phyloP scores from a whole-genome alignment of 768 basidiomycete genomes.

The Russula lepida region DNA sequence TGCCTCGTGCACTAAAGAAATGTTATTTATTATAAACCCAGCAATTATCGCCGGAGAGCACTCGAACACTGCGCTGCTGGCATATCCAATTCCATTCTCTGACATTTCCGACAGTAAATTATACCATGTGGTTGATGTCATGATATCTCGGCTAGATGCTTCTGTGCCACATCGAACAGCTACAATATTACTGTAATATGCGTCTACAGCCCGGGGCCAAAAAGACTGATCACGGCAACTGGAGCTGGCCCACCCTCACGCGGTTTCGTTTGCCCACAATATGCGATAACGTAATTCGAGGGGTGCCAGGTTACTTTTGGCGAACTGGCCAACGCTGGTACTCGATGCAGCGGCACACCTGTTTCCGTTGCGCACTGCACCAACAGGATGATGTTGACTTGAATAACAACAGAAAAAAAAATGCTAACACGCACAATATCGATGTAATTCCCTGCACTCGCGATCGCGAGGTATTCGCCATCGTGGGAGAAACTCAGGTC shows the following conservation, averaged over 20 bases:
- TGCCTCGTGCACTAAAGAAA: background rate
- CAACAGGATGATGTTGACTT: background rate
- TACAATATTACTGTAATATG: background rate
- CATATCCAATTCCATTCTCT: too few relatives aligned
- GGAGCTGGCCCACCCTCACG: constrained; percentile 60
- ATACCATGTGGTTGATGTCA: too few relatives aligned
- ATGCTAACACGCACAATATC: constrained; percentile 47
- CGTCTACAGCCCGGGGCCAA: constrained; percentile 42
- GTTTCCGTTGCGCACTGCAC: constrained; percentile 72
- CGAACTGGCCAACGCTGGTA: constrained; percentile 62
- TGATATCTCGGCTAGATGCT: background rate
- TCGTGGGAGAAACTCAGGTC: constrained; percentile 74
- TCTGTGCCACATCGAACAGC: background rate
- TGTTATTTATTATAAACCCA: too few relatives aligned
- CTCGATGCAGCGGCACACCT: constrained; percentile 63
- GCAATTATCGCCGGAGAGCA: too few relatives aligned
- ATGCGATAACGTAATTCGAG: constrained; percentile 71
- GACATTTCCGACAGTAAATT: too few relatives aligned
- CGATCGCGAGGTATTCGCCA: constrained; percentile 76
- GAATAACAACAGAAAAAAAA: background rate
- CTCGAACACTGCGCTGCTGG: too few relatives aligned
- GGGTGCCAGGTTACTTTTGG: constrained; percentile 78
- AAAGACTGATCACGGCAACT: constrained; percentile 62
- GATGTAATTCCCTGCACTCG: constrained; percentile 61
- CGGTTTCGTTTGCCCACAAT: constrained; percentile 66